A percentile compares a stretch with the other conserved stretches of the same genome.
Conservation (phyloP, 73 alveolate genomes). For the Blepharisma stoltei region DNA sequence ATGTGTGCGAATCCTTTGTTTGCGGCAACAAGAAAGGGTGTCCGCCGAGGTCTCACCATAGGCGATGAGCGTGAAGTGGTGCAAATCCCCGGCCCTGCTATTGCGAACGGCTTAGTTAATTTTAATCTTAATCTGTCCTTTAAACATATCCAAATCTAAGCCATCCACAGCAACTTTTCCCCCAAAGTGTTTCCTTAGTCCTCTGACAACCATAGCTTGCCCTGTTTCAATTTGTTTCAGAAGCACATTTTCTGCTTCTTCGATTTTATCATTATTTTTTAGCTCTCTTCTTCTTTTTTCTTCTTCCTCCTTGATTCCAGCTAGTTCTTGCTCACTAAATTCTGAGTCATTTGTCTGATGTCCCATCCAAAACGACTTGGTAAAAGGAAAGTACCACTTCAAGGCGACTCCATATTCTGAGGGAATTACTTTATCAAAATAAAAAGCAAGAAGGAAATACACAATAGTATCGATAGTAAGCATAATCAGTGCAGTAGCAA, state of each 20-base stretch:
- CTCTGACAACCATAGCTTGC: slow-evolving; percentile 31
- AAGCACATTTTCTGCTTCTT: slow-evolving; percentile 44
- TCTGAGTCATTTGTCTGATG: neutral
- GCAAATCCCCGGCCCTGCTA: no score
- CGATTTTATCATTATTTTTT: slow-evolving; percentile 28
- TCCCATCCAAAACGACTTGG: slow-evolving; percentile 45
- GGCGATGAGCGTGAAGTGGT: no score
- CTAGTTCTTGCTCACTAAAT: neutral
- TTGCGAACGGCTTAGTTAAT: no score
- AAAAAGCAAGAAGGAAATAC: slow-evolving; percentile 49
- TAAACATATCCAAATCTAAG: slow-evolving; percentile 75
- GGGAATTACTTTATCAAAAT: slow-evolving; percentile 60
- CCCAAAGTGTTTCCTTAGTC: slow-evolving; percentile 51
- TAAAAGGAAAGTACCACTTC: slow-evolving; percentile 67
- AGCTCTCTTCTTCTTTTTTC: slow-evolving; percentile 11
- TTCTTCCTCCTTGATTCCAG: neutral
- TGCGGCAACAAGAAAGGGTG: no score
- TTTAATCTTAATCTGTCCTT: no score
- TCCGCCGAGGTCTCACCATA: no score
- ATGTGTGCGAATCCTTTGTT: no score
- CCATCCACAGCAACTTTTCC: slow-evolving; percentile 87
- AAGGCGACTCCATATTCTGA: slow-evolving; percentile 71
- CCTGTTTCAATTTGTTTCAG: slow-evolving; percentile 39
- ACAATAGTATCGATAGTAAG: slow-evolving; percentile 40
- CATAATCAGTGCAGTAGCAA: slow-evolving; percentile 16